Percentiles rank a stretch among this genome's conserved stretches.
phyloP scores from a whole-genome alignment of 106 monocot species.

The Dendrobium catenatum region DNA sequence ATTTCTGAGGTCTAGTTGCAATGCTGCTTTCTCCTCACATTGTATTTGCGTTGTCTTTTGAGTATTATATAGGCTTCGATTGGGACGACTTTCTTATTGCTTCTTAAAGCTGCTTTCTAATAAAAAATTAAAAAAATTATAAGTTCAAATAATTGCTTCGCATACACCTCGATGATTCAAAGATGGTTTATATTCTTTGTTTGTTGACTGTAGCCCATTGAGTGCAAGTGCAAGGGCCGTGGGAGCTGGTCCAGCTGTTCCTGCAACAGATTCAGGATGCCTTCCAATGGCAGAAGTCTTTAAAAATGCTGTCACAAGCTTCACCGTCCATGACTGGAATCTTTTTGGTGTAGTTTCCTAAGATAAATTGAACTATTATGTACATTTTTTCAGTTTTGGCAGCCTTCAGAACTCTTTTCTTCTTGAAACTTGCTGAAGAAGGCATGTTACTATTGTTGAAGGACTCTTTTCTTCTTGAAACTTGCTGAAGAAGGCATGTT shows the following conservation, averaged over 20 bases:
- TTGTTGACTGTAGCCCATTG: constrained; percentile 41
- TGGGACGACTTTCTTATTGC: no score
- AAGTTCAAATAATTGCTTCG: no score
- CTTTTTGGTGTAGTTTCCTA: constrained; percentile 37
- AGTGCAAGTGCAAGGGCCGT: constrained; percentile 64
- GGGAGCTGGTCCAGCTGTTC: constrained; percentile 56
- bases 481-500: background rate
- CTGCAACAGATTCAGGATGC: constrained; percentile 50
- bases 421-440: background rate
- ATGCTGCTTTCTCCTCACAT: no score
- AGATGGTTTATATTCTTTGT: no score
- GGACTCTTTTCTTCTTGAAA: background rate
- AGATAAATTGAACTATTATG: background rate
- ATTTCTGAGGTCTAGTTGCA: no score
- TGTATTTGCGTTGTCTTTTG: no score
- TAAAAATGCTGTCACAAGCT: constrained; percentile 53
- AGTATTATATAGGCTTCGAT: no score
- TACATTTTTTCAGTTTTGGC: background rate
- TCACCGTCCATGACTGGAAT: constrained; percentile 72
- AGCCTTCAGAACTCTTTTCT: background rate
- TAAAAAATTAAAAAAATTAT: no score
- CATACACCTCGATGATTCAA: no score
- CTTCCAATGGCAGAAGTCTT: constrained; percentile 59
- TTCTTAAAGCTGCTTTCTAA: no score
- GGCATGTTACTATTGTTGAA: background rate